Percentiles rank a stretch among this genome's conserved stretches.
Conservation (phyloP, 805 yeast species). For the Jamesozyma jinghongensis region DNA sequence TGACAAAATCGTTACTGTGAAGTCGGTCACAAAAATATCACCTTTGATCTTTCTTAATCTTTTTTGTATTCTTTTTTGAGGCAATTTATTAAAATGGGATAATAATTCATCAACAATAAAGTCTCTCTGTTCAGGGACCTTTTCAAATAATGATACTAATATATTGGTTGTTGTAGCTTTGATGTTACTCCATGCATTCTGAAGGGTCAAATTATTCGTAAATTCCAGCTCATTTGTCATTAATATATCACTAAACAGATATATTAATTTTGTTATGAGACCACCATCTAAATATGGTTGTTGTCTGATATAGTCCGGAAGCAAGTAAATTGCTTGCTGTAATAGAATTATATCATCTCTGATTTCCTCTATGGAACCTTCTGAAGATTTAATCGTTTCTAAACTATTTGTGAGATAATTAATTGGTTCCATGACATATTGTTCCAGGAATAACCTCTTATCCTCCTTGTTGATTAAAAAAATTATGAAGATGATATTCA, state of each 20-base stretch:
- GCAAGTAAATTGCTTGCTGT: constrained; percentile 12
- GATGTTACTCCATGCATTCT: constrained; percentile 17
- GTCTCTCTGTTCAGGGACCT: constrained; percentile 42
- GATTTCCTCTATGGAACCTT: neutral
- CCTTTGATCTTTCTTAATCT: constrained; percentile 15
- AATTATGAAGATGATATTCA: constrained; percentile 33
- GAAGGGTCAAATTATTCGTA: constrained; percentile 6
- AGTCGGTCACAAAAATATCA: constrained; percentile 18
- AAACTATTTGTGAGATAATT: constrained; percentile 32
- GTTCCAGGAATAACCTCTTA: constrained; percentile 39
- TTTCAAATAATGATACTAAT: constrained; percentile 33
- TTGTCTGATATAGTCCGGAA: constrained; percentile 19
- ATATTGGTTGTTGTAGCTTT: constrained; percentile 20
- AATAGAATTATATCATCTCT: constrained; percentile 10
- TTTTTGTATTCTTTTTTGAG: constrained; percentile 34
- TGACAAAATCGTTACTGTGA: constrained; percentile 20
- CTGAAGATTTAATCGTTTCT: constrained; percentile 24
- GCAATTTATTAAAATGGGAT: constrained; percentile 40
- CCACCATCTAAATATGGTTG: constrained; percentile 38
- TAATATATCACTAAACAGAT: constrained; percentile 30
- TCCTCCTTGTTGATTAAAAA: constrained; percentile 36
- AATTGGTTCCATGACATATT: constrained; percentile 34
- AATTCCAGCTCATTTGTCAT: constrained; percentile 13
- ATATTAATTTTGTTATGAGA: constrained; percentile 50
- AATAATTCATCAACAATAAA: constrained; percentile 56